phyloP scores from a whole-genome alignment of 2,329 filamentous ascomycete genomes.

The Cladosporium sp. region DNA sequence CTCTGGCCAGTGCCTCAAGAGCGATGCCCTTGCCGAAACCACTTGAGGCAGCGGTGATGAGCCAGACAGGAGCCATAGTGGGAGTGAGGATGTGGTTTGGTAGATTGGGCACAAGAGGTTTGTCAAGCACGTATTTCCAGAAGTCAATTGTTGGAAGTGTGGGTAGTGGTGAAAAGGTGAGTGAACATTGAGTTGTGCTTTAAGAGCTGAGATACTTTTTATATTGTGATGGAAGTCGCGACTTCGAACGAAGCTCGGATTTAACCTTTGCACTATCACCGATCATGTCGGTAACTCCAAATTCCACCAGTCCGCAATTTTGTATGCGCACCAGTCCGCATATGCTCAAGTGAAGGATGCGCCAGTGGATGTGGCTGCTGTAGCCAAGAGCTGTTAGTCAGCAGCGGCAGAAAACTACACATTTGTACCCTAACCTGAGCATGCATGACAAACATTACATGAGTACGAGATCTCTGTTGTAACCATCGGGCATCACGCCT shows the following conservation, averaged over 20 bases:
- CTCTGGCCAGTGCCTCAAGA: constrained; percentile 43
- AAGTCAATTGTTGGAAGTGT: not conserved
- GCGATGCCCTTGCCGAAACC: constrained; percentile 50
- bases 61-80: constrained; percentile 23
- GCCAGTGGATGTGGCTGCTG: not conserved
- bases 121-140: not conserved
- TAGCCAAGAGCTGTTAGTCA: constrained; percentile 3
- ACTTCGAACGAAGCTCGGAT: not conserved
- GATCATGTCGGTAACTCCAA: not conserved
- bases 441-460: not conserved
- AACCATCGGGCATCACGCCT: not conserved
- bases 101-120: not conserved
- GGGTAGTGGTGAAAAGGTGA: not conserved
- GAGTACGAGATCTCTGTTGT: not conserved
- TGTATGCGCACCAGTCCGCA: too few relatives aligned
- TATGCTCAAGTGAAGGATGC: not conserved
- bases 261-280: not conserved
- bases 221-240: not conserved
- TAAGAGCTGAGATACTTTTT: not conserved
- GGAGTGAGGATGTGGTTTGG: too few relatives aligned
- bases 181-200: not conserved
- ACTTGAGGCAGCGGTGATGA: constrained; percentile 46
- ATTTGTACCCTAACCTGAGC: not conserved
- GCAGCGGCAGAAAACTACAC: not conserved
- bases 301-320: not conserved